Evolutionary conservation across 305 asterid species (phyloP), one percentile per base, ranked within the genome.

Genomic region (Petunia hybrid): DNA sequence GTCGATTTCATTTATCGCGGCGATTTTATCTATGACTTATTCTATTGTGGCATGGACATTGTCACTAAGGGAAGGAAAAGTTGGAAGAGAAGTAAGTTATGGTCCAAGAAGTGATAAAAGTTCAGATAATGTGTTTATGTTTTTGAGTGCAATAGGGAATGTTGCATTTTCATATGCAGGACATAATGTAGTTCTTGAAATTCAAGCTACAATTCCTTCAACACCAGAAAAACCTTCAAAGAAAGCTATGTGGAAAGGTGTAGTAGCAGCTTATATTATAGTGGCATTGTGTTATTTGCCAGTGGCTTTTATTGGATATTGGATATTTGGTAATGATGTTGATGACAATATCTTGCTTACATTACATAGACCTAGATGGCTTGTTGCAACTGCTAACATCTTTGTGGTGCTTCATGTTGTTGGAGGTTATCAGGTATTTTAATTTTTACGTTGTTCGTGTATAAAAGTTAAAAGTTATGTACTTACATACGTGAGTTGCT

Each of bases 11-110:
- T 84, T 88, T 0, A 81, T 91, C 0, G 97, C 97, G 0, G 97
- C 95, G 2, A 82, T 92, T 16, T 91, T 92, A 92, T 92, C 97
- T 22, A 53, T 92, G 4, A 82, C 76, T 39, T 88, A 88, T 46
- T 87, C 93, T 5, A 64, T 85, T 13, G 85, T 90, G 43, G 91
- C 84, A 14, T 90, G 93, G 87, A 82, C 14, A 3, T 85, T 86
- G n/a, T 83, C 86, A 0, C 1, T 68, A 68, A 68, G 16, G 36
- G 60, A 40, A 2, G 80, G 80, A 45, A 85, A 63, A 55, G 87
- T 87, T 7, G 68, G 82, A 4, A 22, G 10, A 31, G 66, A 83
- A 2, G 90, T 88, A 63, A 4, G 45, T 8, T 90, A 90, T 45
- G 76, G 51, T 36, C 53, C 87, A 2, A 85, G 88, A 43, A 85